Percentiles rank a stretch among this genome's conserved stretches.
Evolutionary conservation across 352 stramenopile species (phyloP).

Genomic region (Phytophthora cajani): DNA sequence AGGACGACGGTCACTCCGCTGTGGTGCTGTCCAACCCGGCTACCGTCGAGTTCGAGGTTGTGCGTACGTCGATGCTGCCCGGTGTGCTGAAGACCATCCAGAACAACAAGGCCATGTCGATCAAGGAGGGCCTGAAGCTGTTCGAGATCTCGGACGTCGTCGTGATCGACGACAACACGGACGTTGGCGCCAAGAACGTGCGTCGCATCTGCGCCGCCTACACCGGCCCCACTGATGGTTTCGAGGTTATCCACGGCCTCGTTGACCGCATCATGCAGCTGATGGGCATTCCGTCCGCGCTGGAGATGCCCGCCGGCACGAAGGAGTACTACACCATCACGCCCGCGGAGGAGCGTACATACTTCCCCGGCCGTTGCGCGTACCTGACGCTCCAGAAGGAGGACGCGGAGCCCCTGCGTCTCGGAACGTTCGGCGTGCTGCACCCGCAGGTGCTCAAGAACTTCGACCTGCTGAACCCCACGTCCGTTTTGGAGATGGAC

Average conservation of each 20-base stretch:
- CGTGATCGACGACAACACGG: conserved; percentile 91
- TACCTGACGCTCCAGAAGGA: conserved; percentile 93
- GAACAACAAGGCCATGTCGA: conserved; percentile 97
- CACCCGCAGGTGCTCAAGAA: conserved; percentile 98
- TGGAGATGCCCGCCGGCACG: conserved; percentile 69
- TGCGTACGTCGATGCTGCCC: conserved; percentile 98
- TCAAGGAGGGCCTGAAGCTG: conserved; percentile 98
- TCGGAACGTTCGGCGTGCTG: conserved; percentile 98
- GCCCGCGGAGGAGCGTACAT: conserved; percentile 76
- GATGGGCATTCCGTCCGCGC: conserved; percentile 89
- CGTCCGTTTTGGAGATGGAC: conserved; percentile 97
- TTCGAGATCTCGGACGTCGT: conserved; percentile 99
- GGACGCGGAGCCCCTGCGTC: conserved; percentile 65
- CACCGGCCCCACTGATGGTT: conserved; percentile 96
- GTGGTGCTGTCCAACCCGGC: conserved; percentile 98
- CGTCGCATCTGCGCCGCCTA: conserved; percentile 97
- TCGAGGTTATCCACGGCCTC: conserved; percentile 99
- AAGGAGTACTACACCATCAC: conserved; percentile 84
- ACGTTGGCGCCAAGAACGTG: conserved; percentile 97
- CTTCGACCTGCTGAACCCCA: conserved; percentile 98
- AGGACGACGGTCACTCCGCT: conserved; percentile 84
- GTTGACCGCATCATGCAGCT: conserved; percentile 99
- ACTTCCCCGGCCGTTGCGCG: conserved; percentile 97
- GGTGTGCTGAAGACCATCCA: conserved; percentile 99
- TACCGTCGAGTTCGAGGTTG: conserved; percentile 99